Conservation (phyloP, 179 eudicot genomes). For the Carnegiea gigantea region DNA sequence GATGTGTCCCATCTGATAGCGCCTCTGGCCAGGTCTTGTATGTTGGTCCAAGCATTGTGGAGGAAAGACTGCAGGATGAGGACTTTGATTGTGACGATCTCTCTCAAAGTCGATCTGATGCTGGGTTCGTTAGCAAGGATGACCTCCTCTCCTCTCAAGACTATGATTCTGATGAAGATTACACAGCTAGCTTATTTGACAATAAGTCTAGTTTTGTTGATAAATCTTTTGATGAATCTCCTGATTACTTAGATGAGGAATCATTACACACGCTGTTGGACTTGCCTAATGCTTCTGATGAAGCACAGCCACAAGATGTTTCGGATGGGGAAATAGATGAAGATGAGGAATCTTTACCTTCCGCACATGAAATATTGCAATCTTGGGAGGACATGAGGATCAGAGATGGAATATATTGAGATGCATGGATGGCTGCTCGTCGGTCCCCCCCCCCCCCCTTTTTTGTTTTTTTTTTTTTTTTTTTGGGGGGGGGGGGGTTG, state of each 20-base stretch:
- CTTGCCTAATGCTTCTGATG: slow-evolving; percentile 23
- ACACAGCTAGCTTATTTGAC: not conserved
- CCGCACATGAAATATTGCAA: slow-evolving; percentile 67
- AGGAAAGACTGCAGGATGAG: not conserved
- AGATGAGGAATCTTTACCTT: slow-evolving; percentile 39
- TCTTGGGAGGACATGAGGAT: slow-evolving; percentile 62
- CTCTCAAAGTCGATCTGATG: not conserved
- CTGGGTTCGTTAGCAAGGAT: not conserved
- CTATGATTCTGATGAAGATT: slow-evolving; percentile 25
- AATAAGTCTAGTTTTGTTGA: slow-evolving; percentile 16
- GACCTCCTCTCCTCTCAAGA: not conserved
- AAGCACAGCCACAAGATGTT: slow-evolving; percentile 22
- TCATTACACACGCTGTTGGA: slow-evolving; percentile 8
- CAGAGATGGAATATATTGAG: slow-evolving; percentile 27
- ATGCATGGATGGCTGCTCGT: not conserved
- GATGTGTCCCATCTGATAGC: slow-evolving; percentile 18
- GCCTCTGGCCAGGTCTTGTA: not conserved
- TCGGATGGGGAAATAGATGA: slow-evolving; percentile 20
- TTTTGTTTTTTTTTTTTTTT: not conserved
- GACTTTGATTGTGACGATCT: not conserved
- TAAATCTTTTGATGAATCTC: slow-evolving; percentile 23
- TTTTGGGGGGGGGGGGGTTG: not conserved
- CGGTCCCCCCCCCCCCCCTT: too few species aligned
- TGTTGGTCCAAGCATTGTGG: not conserved
- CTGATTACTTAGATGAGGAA: slow-evolving; percentile 26